Base-by-base conservation (phyloP, 1,284 basidiomycete genomes). In the Exobasidium cylindrosporum region DNA sequence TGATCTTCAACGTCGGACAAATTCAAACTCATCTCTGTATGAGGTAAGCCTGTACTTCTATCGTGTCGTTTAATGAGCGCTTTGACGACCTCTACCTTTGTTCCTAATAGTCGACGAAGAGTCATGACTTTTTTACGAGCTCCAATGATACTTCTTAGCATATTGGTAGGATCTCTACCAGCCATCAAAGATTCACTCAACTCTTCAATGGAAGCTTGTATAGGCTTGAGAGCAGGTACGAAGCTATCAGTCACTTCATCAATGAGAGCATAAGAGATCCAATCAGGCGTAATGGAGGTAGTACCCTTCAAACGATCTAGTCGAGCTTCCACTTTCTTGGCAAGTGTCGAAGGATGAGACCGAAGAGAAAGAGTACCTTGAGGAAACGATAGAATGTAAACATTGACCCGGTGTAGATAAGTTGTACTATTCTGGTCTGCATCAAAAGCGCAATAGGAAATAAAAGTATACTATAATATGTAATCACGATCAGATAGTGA, bases 1-100 rank as follows among this genome's bases (percentile, higher is more conserved):
- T 57, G 56, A 21, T 57, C 56, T 47, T 57, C n/a, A 13, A 57
- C 30, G 35, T 57, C 56, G 45, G 56, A 57, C 3, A 49, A 47
- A 30, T 57, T n/a, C 14, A 57, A 35, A 5, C 17, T 28, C 35
- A 57, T 43, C 21, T 57, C 32, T 2, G n/a, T 28, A 2, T 57
- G 53, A n/a, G 28, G n/a, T 17, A 4, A 14, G 14, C 23, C 30
- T 21, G 21, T 4, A 2, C 28, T 14, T 21, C 17, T 7, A 31
- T 44, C 30, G 28, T 32, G 26, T 29, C 30, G 53, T 26, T 55
- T 26, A 13, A 44, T 44, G 14, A 55, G 30, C 21, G 21, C 26
- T 28, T 55, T 55, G 4, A 55, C 26, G 13, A 55, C 53, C 13
- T 55, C 53, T 23, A 4, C 5, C 26, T 55, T 55, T 13, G n/a